A percentile compares a stretch with the other conserved stretches of the same genome.
These are phyloP conservation scores for Rubia occidens DNA, from an alignment of 305 asterid genomes.

Conservation along the genomic window DNA sequence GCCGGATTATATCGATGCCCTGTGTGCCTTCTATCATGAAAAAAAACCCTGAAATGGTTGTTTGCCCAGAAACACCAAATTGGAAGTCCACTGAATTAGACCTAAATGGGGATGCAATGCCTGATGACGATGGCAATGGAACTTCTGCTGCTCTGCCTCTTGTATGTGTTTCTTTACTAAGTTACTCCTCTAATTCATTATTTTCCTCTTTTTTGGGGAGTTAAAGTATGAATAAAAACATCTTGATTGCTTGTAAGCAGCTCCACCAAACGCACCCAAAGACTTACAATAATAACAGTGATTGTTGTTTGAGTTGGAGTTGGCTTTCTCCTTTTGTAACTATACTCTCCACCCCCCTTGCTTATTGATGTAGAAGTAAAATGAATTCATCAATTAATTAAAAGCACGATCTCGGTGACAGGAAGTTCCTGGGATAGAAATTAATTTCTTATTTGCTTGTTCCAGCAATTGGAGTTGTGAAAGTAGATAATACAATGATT, in stretches of 20 bases:
- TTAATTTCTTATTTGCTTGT: not conserved
- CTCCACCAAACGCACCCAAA: too few species aligned
- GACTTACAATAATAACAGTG: too few species aligned
- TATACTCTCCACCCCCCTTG: not conserved
- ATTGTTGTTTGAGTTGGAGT: too few species aligned
- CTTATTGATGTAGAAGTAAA: not conserved
- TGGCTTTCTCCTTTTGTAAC: too few species aligned
- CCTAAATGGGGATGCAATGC: conserved; percentile 87
- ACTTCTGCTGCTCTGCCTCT: conserved; percentile 42
- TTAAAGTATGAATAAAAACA: not conserved
- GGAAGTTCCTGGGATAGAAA: not conserved
- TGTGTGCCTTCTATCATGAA: conserved; percentile 84
- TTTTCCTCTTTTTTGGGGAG: conserved; percentile 2
- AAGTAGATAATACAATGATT: not conserved
- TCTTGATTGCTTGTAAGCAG: too few species aligned
- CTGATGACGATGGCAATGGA: conserved; percentile 89
- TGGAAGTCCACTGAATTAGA: conserved; percentile 94
- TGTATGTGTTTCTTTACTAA: conserved; percentile 28
- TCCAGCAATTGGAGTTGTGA: not conserved
- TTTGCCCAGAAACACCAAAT: conserved; percentile 83
- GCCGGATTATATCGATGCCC: conserved; percentile 79
- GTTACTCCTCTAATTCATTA: not conserved
- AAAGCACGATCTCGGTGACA: not conserved
- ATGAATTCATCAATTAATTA: not conserved
- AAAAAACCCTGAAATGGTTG: conserved; percentile 68